phyloP scores from a whole-genome alignment of 2,329 filamentous ascomycete genomes.

The Fusarium euwallaceae region DNA sequence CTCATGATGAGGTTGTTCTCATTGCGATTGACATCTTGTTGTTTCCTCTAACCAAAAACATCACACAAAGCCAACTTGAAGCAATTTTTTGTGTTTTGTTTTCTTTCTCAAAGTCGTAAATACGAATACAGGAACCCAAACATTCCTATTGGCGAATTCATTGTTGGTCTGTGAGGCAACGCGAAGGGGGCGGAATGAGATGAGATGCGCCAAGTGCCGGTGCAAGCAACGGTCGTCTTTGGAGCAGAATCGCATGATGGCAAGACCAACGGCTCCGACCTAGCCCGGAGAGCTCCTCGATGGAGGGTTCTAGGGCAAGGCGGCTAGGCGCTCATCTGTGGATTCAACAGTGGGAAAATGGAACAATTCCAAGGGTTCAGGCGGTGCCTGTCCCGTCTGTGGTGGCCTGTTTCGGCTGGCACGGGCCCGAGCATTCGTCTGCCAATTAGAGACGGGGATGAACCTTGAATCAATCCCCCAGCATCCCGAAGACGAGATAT shows the following conservation, averaged over 20 bases:
- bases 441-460: slow-evolving; percentile 17
- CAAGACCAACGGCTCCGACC: slow-evolving; percentile 31
- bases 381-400: neutral
- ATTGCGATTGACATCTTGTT: slow-evolving; percentile 13
- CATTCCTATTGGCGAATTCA: slow-evolving; percentile 18
- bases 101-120: neutral
- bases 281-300: slow-evolving; percentile 10
- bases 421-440: slow-evolving; percentile 23
- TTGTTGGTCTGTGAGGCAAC: slow-evolving; percentile 12
- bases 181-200: slow-evolving; percentile 2
- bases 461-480: slow-evolving; percentile 11
- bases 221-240: slow-evolving; percentile 39
- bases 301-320: neutral
- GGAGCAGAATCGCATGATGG: slow-evolving; percentile 43
- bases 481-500: slow-evolving; percentile 32
- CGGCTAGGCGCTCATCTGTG: slow-evolving; percentile 1
- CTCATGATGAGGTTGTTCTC: slow-evolving; percentile 30
- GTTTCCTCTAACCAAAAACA: neutral
- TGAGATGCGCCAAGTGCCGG: slow-evolving; percentile 31
- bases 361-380: slow-evolving; percentile 6
- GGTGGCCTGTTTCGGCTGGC: slow-evolving; percentile 32
- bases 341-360: neutral
- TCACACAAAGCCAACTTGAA: neutral
- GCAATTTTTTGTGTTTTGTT: neutral
- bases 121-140: slow-evolving; percentile 28